phyloP scores from a whole-genome alignment of 2,329 filamentous ascomycete genomes.

The Cladophialophora bantiana region DNA sequence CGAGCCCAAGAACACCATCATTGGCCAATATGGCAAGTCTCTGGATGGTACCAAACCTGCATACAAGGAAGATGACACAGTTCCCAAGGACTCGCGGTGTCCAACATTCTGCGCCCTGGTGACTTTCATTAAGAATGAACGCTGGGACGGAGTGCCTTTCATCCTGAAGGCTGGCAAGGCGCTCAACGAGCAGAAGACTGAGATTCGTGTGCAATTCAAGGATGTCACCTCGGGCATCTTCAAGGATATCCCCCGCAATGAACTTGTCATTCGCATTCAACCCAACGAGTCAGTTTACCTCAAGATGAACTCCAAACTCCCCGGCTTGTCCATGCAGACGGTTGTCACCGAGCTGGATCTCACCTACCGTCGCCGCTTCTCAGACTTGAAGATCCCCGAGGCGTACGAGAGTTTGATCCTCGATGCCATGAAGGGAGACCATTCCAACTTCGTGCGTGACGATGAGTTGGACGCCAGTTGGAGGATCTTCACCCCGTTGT shows the following conservation, averaged over 20 bases:
- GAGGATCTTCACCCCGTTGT: constrained; percentile 96
- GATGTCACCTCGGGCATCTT: constrained; percentile 99
- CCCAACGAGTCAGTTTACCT: constrained; percentile 99
- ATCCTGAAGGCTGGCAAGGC: constrained; percentile 99
- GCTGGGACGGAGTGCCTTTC: constrained; percentile 98
- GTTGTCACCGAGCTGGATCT: constrained; percentile 98
- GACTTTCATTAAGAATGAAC: constrained; percentile 98
- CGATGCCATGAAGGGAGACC: constrained; percentile 96
- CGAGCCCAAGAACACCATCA: constrained; percentile 99
- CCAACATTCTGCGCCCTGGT: constrained; percentile 98
- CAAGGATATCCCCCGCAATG: constrained; percentile 99
- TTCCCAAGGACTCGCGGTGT: constrained; percentile 95
- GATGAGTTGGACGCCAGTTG: constrained; percentile 97
- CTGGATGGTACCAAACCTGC: constrained; percentile 94
- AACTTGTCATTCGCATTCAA: constrained; percentile 98
- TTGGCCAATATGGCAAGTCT: constrained; percentile 96
- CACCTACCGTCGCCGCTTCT: constrained; percentile 97
- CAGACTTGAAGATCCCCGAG: constrained; percentile 98
- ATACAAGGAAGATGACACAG: constrained; percentile 98
- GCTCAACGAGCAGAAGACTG: constrained; percentile 98
- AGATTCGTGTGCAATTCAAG: constrained; percentile 99
- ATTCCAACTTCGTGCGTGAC: constrained; percentile 98
- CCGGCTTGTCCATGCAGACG: constrained; percentile 98
- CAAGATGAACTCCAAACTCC: constrained; percentile 99
- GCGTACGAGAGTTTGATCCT: constrained; percentile 98